These are phyloP conservation scores for Clitopilus hobsonii DNA, from an alignment of 768 basidiomycete species.

Conservation along the genomic window DNA sequence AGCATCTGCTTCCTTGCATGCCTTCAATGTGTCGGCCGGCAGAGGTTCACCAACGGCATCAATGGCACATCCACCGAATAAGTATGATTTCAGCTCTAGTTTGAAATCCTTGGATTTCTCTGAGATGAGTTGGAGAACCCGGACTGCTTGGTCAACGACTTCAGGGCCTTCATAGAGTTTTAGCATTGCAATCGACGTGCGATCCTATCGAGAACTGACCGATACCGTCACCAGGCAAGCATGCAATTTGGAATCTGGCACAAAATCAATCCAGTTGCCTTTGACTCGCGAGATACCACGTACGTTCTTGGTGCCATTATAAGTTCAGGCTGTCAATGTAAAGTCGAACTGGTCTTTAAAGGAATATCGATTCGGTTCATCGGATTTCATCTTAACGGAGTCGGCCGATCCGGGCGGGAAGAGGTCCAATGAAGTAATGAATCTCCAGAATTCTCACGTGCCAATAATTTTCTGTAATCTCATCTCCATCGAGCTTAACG, in stretches of 20 bases:
- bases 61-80: conserved; percentile 92
- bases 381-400: conserved; percentile 5
- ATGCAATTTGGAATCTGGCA: conserved; percentile 76
- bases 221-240: conserved; percentile 97
- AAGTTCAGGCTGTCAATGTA: background rate
- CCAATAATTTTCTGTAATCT: conserved; percentile 11
- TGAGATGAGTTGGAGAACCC: conserved; percentile 73
- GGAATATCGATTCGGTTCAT: conserved; percentile 10
- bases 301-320: conserved; percentile 44
- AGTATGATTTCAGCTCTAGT: conserved; percentile 68
- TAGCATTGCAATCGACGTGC: conserved; percentile 7
- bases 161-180: conserved; percentile 63
- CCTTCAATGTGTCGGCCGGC: conserved; percentile 78
- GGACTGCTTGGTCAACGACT: conserved; percentile 80
- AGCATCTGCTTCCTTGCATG: conserved; percentile 91
- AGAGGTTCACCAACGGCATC: conserved; percentile 84
- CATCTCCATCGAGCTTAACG: conserved; percentile 1
- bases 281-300: conserved; percentile 5
- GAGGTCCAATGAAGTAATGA: conserved; percentile 3
- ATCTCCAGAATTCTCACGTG: conserved; percentile 9
- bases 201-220: conserved; percentile 41
- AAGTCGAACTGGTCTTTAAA: conserved; percentile 6
- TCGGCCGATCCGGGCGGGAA: conserved; percentile 7
- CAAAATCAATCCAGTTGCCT: background rate
- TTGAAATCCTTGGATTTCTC: conserved; percentile 57